Conservation (phyloP, 768 basidiomycete genomes). For the Hericium erinaceus region DNA sequence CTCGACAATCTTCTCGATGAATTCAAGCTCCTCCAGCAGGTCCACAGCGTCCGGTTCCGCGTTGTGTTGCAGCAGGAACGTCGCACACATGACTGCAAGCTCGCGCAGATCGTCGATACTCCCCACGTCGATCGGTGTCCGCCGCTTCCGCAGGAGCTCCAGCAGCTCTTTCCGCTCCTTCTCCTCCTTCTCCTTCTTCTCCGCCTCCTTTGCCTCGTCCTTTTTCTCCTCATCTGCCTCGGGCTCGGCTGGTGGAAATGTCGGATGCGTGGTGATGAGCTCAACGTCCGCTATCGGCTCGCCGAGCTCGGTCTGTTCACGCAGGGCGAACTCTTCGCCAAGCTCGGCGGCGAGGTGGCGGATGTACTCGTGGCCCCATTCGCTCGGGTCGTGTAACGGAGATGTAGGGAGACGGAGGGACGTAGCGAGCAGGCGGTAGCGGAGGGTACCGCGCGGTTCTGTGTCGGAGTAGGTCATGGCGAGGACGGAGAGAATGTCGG, state of each 20-base stretch:
- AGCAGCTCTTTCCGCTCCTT: constrained; percentile 20
- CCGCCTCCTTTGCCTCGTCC: constrained; percentile 6
- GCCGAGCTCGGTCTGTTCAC: constrained; percentile 45
- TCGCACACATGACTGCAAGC: constrained; percentile 78
- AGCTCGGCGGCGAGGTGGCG: constrained; percentile 94
- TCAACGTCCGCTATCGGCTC: constrained; percentile 8
- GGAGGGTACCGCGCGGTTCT: constrained; percentile 89
- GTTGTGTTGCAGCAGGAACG: constrained; percentile 86
- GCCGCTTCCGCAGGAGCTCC: constrained; percentile 22
- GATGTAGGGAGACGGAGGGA: constrained; percentile 56
- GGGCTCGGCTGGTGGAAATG: background rate
- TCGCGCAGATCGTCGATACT: constrained; percentile 66
- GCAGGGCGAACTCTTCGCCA: constrained; percentile 78
- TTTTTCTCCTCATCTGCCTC: constrained; percentile 2
- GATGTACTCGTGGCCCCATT: constrained; percentile 99
- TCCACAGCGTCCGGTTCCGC: constrained; percentile 99
- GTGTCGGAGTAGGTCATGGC: constrained; percentile 99
- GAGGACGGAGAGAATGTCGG: constrained; percentile 93
- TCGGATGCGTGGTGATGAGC: constrained; percentile 4
- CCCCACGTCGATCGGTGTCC: constrained; percentile 31
- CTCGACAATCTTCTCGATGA: constrained; percentile 65
- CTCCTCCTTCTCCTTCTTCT: constrained; percentile 15
- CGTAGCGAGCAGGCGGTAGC: constrained; percentile 80
- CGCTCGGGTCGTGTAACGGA: constrained; percentile 79
- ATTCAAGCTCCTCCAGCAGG: constrained; percentile 87